Conservation (phyloP, 2,329 filamentous ascomycete species). For the Aspergillus pseudonomiae region DNA sequence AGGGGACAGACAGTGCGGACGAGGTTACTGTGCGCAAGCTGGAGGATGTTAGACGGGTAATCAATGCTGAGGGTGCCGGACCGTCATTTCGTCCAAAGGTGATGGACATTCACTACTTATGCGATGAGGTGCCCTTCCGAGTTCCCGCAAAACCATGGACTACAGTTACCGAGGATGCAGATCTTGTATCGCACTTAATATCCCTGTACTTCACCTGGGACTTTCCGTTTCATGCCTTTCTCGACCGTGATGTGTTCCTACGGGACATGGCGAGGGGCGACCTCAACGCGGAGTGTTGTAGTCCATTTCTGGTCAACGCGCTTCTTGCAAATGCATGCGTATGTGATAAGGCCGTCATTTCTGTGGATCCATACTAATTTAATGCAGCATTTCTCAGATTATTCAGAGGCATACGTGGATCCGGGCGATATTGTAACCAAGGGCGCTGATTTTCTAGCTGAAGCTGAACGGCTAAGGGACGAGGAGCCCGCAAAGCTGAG, state of each 20-base stretch:
- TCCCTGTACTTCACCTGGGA: slow-evolving; percentile 95
- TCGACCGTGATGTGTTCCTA: slow-evolving; percentile 75
- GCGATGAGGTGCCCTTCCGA: slow-evolving; percentile 37
- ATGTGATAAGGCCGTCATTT: slow-evolving; percentile 17
- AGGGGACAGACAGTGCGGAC: slow-evolving; percentile 15
- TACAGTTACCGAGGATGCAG: slow-evolving; percentile 72
- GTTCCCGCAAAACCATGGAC: slow-evolving; percentile 68
- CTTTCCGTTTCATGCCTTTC: slow-evolving; percentile 81
- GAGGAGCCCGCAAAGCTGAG: slow-evolving; percentile 28
- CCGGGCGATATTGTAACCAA: slow-evolving; percentile 42
- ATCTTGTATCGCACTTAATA: slow-evolving; percentile 77
- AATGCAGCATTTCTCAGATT: slow-evolving; percentile 42
- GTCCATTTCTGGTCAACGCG: slow-evolving; percentile 84
- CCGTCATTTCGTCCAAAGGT: slow-evolving; percentile 41
- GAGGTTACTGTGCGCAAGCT: slow-evolving; percentile 28
- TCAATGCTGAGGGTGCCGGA: slow-evolving; percentile 34
- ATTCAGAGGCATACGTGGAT: slow-evolving; percentile 41
- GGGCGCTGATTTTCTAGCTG: slow-evolving; percentile 38
- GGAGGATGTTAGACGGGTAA: slow-evolving; percentile 31
- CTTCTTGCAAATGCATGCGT: slow-evolving; percentile 67
- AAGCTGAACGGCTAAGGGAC: slow-evolving; percentile 37
- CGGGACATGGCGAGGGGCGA: slow-evolving; percentile 50
- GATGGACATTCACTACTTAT: slow-evolving; percentile 47
- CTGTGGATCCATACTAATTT: background rate
- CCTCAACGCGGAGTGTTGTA: slow-evolving; percentile 72